Evolutionary conservation across 208 protist genomes (phyloP).

Genomic region (Crithidia expoeki): DNA sequence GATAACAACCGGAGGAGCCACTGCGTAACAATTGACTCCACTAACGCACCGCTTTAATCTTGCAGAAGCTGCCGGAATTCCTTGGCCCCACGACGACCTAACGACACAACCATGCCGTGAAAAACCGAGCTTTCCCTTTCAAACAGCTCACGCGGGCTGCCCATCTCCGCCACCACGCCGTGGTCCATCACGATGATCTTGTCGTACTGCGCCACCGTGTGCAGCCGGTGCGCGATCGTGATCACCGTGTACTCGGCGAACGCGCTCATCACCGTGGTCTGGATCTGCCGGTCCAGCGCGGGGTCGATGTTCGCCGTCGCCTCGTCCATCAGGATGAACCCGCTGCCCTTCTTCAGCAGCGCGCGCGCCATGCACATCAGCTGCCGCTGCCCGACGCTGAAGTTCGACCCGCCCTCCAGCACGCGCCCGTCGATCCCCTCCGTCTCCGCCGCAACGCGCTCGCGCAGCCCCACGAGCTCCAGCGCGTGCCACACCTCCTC

Average conservation of each 20-base stretch:
- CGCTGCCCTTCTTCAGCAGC: slow-evolving; percentile 56
- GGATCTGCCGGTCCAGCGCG: slow-evolving; percentile 59
- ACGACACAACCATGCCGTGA: slow-evolving; percentile 43
- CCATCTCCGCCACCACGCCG: slow-evolving; percentile 52
- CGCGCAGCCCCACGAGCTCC: slow-evolving; percentile 51
- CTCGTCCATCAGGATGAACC: slow-evolving; percentile 88
- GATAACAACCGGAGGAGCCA: no score
- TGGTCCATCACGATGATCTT: slow-evolving; percentile 80
- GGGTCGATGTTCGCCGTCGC: slow-evolving; percentile 82
- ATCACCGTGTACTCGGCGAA: slow-evolving; percentile 81
- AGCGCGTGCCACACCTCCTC: slow-evolving; percentile 53
- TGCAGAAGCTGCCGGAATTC: slow-evolving; percentile 25
- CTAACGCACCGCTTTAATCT: neutral
- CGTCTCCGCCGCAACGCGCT: slow-evolving; percentile 33
- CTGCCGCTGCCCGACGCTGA: slow-evolving; percentile 80
- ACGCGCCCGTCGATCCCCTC: slow-evolving; percentile 46
- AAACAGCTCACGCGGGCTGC: slow-evolving; percentile 51
- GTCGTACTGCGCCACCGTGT: slow-evolving; percentile 80
- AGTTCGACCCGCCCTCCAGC: slow-evolving; percentile 70
- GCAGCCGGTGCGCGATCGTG: slow-evolving; percentile 81
- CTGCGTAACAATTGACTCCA: no score
- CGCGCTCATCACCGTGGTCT: slow-evolving; percentile 53
- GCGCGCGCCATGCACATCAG: slow-evolving; percentile 77
- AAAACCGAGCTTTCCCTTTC: slow-evolving; percentile 32
- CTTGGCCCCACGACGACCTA: slow-evolving; percentile 24